Percentiles rank a stretch among this genome's conserved stretches.
These are phyloP conservation scores for Fusarium humuli DNA, from an alignment of 2,329 filamentous ascomycete genomes.

Conservation along the genomic window DNA sequence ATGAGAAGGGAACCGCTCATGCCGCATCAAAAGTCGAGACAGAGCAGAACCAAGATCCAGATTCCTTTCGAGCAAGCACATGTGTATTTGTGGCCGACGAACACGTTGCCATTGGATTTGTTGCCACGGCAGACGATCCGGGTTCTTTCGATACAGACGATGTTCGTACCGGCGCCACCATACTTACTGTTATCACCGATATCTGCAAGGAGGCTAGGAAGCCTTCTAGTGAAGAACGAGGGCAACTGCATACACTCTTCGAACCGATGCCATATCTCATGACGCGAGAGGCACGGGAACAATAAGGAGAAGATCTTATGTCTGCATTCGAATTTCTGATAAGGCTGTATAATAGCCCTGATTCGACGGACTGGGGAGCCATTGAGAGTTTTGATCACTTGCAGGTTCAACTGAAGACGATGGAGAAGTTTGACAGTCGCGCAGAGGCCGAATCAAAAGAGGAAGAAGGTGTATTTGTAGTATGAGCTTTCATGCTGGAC, in stretches of 20 bases:
- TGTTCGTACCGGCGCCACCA: not conserved
- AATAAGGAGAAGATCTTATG: not conserved
- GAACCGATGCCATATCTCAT: slow-evolving; percentile 24
- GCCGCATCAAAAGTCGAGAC: not conserved
- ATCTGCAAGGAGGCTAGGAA: slow-evolving; percentile 3
- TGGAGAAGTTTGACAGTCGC: slow-evolving; percentile 15
- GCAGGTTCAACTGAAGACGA: not conserved
- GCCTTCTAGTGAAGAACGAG: not conserved
- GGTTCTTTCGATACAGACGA: not conserved
- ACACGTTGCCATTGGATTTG: not conserved
- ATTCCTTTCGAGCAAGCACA: not conserved
- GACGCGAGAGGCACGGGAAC: not conserved
- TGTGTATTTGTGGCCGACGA: not conserved
- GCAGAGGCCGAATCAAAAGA: slow-evolving; percentile 18
- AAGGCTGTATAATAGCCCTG: slow-evolving; percentile 10
- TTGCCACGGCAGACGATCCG: not conserved
- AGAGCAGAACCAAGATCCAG: not conserved
- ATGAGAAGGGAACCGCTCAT: not conserved
- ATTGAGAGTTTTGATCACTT: slow-evolving; percentile 26
- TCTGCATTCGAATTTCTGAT: slow-evolving; percentile 9
- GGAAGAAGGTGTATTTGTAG: slow-evolving; percentile 8
- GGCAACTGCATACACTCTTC: slow-evolving; percentile 4
- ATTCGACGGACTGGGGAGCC: slow-evolving; percentile 20
- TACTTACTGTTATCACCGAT: slow-evolving; percentile 8
- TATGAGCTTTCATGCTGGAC: slow-evolving; percentile 15